Base-by-base conservation (phyloP, 352 stramenopile species). In the Hyaloperonospora brassicae region DNA sequence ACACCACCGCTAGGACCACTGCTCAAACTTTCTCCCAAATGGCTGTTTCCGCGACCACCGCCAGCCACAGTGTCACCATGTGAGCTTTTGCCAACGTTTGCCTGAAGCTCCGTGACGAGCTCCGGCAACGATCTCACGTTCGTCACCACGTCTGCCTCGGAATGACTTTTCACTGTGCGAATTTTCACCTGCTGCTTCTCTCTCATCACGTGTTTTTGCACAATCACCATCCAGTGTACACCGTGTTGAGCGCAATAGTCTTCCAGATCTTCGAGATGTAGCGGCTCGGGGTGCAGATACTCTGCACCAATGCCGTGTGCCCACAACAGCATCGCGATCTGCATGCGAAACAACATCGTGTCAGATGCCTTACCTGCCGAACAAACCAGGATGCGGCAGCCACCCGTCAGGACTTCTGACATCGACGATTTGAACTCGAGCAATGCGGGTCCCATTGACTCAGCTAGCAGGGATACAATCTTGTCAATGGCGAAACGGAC, bases 131-230 rank as follows among this genome's bases (percentile, higher is more conserved):
- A 73, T 6, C 67, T 72, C 36, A 76, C 70, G 34, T 52, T 89
- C 46, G 87, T 72, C 10, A 89, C 76, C 23, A 76, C 64, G 52
- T 94, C 84, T 10, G 66, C 66, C 27, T 94, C 82, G 0, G 68
- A 79, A 40, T 72, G 76, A 35, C 76, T 87, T 30, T 84, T 83
- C 34, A 93, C 78, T 1, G 71, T 61, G 0, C 83, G 80, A 22
- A 93, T 75, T 53, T 92, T 92, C 40, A 94, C 76, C 38, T 89
- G 80, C 38, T 90, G 83, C 66, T 92, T 94, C 41, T 92, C 82
- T 41, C 65, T 63, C 58, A 91, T 83, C 68, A 90, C 60, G 55
- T 93, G 82, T 27, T 84, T 89, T 57, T 88, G 81, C 7, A 94
- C 79, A 41, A 94, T 85, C 10, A 94, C 70, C 82, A 94, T 94